A percentile compares a stretch with the other conserved stretches of the same genome.
These are phyloP conservation scores for Vanderwaltozyma verrucispora DNA, from an alignment of 805 yeast species.

Conservation along the genomic window DNA sequence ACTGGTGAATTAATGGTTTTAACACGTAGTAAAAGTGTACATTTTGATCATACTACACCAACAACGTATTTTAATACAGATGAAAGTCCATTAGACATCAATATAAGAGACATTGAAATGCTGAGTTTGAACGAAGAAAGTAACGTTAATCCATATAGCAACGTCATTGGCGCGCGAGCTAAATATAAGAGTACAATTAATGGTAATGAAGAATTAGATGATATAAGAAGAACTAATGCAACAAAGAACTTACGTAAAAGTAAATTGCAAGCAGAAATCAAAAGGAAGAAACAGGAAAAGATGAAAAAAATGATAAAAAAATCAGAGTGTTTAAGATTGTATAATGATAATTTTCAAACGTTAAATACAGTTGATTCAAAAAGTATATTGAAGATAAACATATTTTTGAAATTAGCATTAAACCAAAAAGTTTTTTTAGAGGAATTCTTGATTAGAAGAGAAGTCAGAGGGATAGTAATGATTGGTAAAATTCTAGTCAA, in stretches of 20 bases:
- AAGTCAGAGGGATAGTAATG: constrained; percentile 24
- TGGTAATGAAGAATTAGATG: neutral
- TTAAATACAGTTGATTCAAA: constrained; percentile 21
- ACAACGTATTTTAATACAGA: constrained; percentile 64
- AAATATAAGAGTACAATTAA: too few relatives aligned
- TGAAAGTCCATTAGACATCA: constrained; percentile 35
- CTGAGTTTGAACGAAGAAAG: constrained; percentile 1
- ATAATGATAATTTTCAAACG: constrained; percentile 21
- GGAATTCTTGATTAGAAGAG: constrained; percentile 11
- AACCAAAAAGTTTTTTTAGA: constrained; percentile 19
- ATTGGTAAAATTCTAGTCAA: constrained; percentile 72
- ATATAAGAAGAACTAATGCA: neutral
- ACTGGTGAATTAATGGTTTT: constrained; percentile 12
- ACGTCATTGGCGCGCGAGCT: neutral
- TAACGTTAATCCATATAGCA: neutral
- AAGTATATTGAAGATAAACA: constrained; percentile 17
- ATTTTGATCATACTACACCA: constrained; percentile 62
- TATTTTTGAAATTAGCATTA: constrained; percentile 21
- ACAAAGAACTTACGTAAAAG: neutral
- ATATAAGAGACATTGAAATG: neutral
- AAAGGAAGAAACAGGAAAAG: neutral
- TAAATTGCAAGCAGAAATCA: neutral
- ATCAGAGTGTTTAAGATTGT: constrained; percentile 11
- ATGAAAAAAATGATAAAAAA: neutral
- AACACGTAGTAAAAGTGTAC: constrained; percentile 63